Percentiles rank a stretch among this genome's conserved stretches.
Conservation (phyloP, 805 yeast genomes). For the Isabelozyma gotoi region DNA sequence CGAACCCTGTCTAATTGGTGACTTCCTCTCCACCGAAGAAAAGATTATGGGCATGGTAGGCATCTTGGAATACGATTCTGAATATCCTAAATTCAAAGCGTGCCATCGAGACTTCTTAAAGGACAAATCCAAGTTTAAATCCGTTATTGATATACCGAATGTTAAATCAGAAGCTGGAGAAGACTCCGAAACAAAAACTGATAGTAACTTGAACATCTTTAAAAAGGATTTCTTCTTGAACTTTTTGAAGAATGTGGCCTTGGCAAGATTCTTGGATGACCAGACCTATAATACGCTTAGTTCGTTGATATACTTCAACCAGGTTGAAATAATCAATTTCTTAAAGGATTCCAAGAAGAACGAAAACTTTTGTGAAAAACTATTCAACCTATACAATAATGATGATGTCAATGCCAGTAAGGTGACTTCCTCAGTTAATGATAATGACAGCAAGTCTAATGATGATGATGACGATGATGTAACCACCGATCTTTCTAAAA, state of each 20-base stretch:
- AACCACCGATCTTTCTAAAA: neutral
- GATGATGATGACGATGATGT: slow-evolving; percentile 2
- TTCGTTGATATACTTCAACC: slow-evolving; percentile 66
- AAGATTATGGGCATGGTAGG: slow-evolving; percentile 61
- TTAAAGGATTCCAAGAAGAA: slow-evolving; percentile 47
- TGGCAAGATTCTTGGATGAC: slow-evolving; percentile 83
- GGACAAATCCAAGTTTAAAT: slow-evolving; percentile 62
- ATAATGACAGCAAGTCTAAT: neutral
- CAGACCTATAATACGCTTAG: slow-evolving; percentile 65
- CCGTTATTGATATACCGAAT: slow-evolving; percentile 62
- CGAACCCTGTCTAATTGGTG: slow-evolving; percentile 46
- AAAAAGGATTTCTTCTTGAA: slow-evolving; percentile 76
- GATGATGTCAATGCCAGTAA: slow-evolving; percentile 6
- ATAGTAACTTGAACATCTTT: slow-evolving; percentile 47
- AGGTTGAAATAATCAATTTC: slow-evolving; percentile 61
- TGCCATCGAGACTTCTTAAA: slow-evolving; percentile 68
- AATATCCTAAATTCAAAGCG: slow-evolving; percentile 76
- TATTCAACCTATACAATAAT: slow-evolving; percentile 57
- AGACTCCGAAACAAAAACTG: neutral
- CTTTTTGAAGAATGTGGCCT: slow-evolving; percentile 81
- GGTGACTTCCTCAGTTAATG: neutral
- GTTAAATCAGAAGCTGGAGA: slow-evolving; percentile 44
- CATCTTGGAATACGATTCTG: slow-evolving; percentile 85
- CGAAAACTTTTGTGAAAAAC: slow-evolving; percentile 47
- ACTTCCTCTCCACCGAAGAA: slow-evolving; percentile 28